phyloP scores from a whole-genome alignment of 2,329 filamentous ascomycete species.

The Chaetomiaceae sp. region DNA sequence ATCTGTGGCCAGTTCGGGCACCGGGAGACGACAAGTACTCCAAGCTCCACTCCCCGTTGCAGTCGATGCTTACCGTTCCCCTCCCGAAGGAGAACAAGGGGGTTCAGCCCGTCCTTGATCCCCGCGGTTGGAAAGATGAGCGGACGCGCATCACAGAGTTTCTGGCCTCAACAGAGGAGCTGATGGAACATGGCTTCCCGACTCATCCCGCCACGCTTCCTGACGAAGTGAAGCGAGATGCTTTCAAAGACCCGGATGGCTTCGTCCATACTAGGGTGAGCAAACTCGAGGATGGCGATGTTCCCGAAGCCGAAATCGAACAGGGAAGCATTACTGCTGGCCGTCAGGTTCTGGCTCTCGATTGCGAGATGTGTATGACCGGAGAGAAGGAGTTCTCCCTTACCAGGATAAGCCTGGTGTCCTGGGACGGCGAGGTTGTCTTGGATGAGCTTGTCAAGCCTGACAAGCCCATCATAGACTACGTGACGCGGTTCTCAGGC shows the following conservation, averaged over 20 bases:
- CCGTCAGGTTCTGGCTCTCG: constrained; percentile 70
- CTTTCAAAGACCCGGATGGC: constrained; percentile 54
- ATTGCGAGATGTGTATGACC: constrained; percentile 97
- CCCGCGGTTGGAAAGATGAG: constrained; percentile 63
- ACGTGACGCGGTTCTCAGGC: constrained; percentile 85
- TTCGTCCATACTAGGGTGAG: constrained; percentile 78
- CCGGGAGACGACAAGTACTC: constrained; percentile 77
- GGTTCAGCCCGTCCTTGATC: constrained; percentile 55
- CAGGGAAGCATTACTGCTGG: constrained; percentile 79
- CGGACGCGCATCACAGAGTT: constrained; percentile 79
- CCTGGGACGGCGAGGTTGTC: constrained; percentile 76
- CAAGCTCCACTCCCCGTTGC: constrained; percentile 79
- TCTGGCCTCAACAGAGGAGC: constrained; percentile 63
- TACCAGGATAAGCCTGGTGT: constrained; percentile 78
- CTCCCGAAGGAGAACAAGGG: constrained; percentile 63
- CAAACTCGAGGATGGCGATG: constrained; percentile 58
- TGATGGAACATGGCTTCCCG: constrained; percentile 76
- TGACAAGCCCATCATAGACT: constrained; percentile 79
- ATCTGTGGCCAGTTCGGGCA: constrained; percentile 83
- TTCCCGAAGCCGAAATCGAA: constrained; percentile 66
- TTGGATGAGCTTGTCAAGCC: constrained; percentile 93
- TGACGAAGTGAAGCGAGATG: constrained; percentile 47
- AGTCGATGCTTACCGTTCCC: constrained; percentile 73
- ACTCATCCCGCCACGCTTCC: constrained; percentile 73
- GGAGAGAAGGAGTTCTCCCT: constrained; percentile 73